Percentiles rank a stretch among this genome's conserved stretches.
Evolutionary conservation across 2,329 filamentous ascomycete genomes (phyloP).

Genomic region (Dryadomyces quercus-mongolicae): DNA sequence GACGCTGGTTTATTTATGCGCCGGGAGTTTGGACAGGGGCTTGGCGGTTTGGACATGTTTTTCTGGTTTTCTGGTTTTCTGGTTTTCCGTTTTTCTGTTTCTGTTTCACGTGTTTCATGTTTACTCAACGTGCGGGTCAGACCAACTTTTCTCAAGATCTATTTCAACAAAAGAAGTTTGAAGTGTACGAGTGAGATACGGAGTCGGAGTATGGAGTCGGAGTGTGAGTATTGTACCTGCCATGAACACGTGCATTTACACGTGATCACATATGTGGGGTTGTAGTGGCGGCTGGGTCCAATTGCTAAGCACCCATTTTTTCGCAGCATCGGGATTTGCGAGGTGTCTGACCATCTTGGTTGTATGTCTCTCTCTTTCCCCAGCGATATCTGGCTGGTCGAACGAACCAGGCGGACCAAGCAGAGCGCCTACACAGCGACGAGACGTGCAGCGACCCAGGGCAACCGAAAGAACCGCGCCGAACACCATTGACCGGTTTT

Average conservation of each 20-base stretch:
- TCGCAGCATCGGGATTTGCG: neutral
- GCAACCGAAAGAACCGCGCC: neutral
- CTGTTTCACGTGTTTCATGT: neutral
- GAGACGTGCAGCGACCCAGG: neutral
- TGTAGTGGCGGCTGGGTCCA: neutral
- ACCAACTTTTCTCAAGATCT: no score
- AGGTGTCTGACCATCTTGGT: neutral
- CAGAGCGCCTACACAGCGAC: neutral
- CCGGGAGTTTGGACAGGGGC: no score
- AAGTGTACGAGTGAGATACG: no score
- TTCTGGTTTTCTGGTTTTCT: neutral
- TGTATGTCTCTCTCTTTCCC: neutral
- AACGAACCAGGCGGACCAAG: neutral
- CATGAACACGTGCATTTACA: neutral
- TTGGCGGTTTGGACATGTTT: no score
- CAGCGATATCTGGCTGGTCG: neutral
- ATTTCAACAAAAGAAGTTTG: no score
- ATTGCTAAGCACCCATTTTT: conserved; percentile 4
- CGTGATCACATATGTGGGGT: neutral
- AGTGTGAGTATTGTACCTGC: no score
- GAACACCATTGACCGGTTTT: neutral
- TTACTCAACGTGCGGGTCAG: no score
- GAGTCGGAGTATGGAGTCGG: no score
- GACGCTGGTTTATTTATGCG: neutral
- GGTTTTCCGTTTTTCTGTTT: neutral